phyloP scores from a whole-genome alignment of 2,329 filamentous ascomycete genomes.

The Cucurbitaria berberidis region DNA sequence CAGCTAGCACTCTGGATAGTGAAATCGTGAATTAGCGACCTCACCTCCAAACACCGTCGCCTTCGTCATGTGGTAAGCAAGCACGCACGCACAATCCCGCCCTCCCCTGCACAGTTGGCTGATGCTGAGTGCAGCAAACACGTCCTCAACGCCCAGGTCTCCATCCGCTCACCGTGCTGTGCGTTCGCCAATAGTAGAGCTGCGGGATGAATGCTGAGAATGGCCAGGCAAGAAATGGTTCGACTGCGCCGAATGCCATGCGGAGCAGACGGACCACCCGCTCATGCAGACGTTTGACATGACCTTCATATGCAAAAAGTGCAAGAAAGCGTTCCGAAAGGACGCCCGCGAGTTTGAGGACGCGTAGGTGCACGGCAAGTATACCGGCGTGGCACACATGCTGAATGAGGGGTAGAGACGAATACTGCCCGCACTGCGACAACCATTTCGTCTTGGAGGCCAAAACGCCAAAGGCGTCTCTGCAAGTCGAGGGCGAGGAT shows the following conservation, averaged over 20 bases:
- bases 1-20: slow-evolving; percentile 1
- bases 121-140: slow-evolving; percentile 74
- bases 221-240: slow-evolving; percentile 89
- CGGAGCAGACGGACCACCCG: slow-evolving; percentile 76
- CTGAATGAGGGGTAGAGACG: slow-evolving; percentile 65
- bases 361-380: slow-evolving; percentile 40
- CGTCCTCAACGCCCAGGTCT: slow-evolving; percentile 95
- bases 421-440: slow-evolving; percentile 98
- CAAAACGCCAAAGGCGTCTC: slow-evolving; percentile 76
- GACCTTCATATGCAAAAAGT: slow-evolving; percentile 98
- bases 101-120: slow-evolving; percentile 30
- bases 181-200: slow-evolving; percentile 47
- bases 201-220: slow-evolving; percentile 8
- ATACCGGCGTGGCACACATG: background rate
- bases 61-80: slow-evolving; percentile 38
- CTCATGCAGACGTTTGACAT: slow-evolving; percentile 83
- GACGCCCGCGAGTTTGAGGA: slow-evolving; percentile 92
- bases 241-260: slow-evolving; percentile 95
- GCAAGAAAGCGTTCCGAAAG: slow-evolving; percentile 97
- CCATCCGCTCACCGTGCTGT: slow-evolving; percentile 97
- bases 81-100: slow-evolving; percentile 19
- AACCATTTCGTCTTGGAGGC: slow-evolving; percentile 98
- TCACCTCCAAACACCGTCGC: background rate
- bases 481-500: slow-evolving; percentile 92
- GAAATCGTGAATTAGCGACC: too few species aligned